These are phyloP conservation scores for Nakazawaea ernobii DNA, from an alignment of 805 yeast genomes.

Conservation along the genomic window DNA sequence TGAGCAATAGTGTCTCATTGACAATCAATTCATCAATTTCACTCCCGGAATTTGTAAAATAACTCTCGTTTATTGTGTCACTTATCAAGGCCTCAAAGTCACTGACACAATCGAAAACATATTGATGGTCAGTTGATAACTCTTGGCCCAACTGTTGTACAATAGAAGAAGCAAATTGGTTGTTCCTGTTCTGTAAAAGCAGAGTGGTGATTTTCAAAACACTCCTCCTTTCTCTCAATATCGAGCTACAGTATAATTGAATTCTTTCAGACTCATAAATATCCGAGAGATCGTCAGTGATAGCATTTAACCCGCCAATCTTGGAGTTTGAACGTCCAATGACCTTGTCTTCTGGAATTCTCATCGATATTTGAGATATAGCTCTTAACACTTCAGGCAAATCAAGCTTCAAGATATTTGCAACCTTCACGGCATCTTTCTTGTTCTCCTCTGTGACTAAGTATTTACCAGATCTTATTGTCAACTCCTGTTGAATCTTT, in stretches of 20 bases:
- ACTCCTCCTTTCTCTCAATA: slow-evolving; percentile 46
- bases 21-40: not conserved
- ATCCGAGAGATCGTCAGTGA: slow-evolving; percentile 14
- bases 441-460: slow-evolving; percentile 28
- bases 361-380: slow-evolving; percentile 32
- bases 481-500: slow-evolving; percentile 18
- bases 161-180: slow-evolving; percentile 18
- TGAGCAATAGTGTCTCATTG: slow-evolving; percentile 7
- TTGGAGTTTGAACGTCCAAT: slow-evolving; percentile 2
- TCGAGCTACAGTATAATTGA: slow-evolving; percentile 29
- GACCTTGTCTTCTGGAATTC: slow-evolving; percentile 27
- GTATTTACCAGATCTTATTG: slow-evolving; percentile 35
- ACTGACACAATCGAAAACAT: not conserved
- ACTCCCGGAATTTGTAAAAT: not conserved
- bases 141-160: slow-evolving; percentile 34
- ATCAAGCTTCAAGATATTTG: slow-evolving; percentile 33
- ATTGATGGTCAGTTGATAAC: slow-evolving; percentile 16
- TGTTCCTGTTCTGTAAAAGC: slow-evolving; percentile 25
- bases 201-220: slow-evolving; percentile 37
- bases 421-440: slow-evolving; percentile 34
- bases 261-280: slow-evolving; percentile 29
- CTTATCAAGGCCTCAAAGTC: not conserved
- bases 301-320: slow-evolving; percentile 8
- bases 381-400: slow-evolving; percentile 43
- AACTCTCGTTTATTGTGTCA: not conserved